phyloP scores from a whole-genome alignment of 495 filamentous ascomycete species.

The Aspergillus avenaceus region DNA sequence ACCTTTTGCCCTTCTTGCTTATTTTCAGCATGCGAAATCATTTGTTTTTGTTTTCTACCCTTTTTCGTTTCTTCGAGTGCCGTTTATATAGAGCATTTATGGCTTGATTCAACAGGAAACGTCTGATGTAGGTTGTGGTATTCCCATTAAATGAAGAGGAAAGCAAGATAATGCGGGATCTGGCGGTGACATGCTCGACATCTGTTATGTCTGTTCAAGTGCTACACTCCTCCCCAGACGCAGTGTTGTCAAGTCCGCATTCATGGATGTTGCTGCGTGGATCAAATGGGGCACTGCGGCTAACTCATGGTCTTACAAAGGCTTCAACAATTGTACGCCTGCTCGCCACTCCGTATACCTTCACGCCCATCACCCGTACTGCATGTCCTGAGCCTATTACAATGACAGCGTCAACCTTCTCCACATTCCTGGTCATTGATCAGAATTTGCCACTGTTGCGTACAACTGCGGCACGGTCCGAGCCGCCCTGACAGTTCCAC shows the following conservation, averaged over 20 bases:
- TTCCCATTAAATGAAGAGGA: conserved; percentile 4
- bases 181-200: conserved; percentile 4
- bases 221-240: background rate
- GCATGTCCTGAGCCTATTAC: background rate
- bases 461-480: background rate
- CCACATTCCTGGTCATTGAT: background rate
- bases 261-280: background rate
- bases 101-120: conserved; percentile 12
- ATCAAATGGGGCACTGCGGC: background rate
- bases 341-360: background rate
- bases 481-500: background rate
- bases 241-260: background rate
- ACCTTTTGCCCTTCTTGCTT: conserved; percentile 6
- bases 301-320: background rate
- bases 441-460: background rate
- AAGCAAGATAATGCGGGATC: conserved; percentile 1
- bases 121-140: conserved; percentile 16
- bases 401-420: background rate
- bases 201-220: background rate
- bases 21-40: conserved; percentile 5
- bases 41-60: conserved; percentile 4
- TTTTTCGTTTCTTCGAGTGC: conserved; percentile 10
- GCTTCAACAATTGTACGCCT: background rate
- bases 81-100: conserved; percentile 23
- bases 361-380: background rate